Conservation (phyloP, 2,329 filamentous ascomycete genomes). For the Davidsoniella neocaledoniae region DNA sequence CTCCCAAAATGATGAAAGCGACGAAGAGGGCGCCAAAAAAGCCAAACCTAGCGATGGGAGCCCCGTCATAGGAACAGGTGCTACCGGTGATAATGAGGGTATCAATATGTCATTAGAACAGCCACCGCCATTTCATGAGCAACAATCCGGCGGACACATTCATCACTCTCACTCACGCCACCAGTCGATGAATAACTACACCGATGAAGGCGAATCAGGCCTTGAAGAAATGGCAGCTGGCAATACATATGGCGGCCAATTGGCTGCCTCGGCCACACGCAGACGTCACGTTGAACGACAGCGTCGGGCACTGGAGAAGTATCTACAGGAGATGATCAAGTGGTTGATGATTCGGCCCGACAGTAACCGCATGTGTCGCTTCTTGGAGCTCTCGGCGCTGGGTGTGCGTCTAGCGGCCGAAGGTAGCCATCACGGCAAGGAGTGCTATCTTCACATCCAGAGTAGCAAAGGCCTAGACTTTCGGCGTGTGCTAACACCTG, state of each 20-base stretch:
- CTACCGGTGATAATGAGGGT: not conserved
- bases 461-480: conserved; percentile 81
- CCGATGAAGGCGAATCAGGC: conserved; percentile 28
- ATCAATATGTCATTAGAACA: conserved; percentile 23
- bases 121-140: conserved; percentile 10
- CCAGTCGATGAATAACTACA: conserved; percentile 18
- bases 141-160: not conserved
- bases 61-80: not conserved
- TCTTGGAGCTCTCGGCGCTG: conserved; percentile 83
- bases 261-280: conserved; percentile 31
- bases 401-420: conserved; percentile 88
- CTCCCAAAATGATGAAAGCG: conserved; percentile 62
- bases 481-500: conserved; percentile 60
- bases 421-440: conserved; percentile 93
- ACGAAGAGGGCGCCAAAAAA: conserved; percentile 32
- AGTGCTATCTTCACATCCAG: conserved; percentile 84
- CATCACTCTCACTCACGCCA: conserved; percentile 5
- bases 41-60: conserved; percentile 1
- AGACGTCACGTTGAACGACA: conserved; percentile 64
- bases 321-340: conserved; percentile 82
- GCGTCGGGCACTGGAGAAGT: conserved; percentile 70
- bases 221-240: conserved; percentile 17
- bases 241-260: conserved; percentile 27
- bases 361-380: conserved; percentile 89
- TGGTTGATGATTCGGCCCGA: conserved; percentile 95